These are phyloP conservation scores for Rhodotorula diobovata DNA, from an alignment of 768 basidiomycete genomes.

Conservation along the genomic window DNA sequence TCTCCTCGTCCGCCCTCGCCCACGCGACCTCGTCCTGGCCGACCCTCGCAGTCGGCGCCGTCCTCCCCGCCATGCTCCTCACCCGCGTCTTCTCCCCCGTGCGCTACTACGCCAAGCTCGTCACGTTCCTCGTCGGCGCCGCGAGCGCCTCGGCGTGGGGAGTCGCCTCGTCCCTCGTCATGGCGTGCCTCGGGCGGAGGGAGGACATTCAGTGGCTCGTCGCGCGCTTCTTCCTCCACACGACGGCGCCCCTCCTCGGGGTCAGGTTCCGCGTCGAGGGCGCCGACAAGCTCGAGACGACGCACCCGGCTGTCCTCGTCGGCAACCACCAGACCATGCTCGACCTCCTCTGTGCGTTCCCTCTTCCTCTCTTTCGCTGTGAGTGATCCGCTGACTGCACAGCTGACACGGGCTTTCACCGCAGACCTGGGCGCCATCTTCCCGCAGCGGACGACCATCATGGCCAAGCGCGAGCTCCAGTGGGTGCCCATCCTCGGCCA, in stretches of 20 bases:
- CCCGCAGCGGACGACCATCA: conserved; percentile 75
- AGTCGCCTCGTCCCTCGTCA: conserved; percentile 61
- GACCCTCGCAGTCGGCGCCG: not conserved
- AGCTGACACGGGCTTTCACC: conserved; percentile 8
- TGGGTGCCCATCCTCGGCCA: conserved; percentile 79
- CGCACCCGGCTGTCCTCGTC: conserved; percentile 54
- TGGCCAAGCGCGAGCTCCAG: conserved; percentile 85
- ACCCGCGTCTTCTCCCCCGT: conserved; percentile 15
- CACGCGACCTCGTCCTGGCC: not conserved
- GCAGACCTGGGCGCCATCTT: conserved; percentile 60
- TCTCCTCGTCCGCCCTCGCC: not conserved
- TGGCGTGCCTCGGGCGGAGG: conserved; percentile 61
- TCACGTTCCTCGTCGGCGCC: conserved; percentile 31
- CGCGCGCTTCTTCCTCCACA: conserved; percentile 72
- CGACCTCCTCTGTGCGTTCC: conserved; percentile 66
- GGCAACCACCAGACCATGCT: conserved; percentile 92
- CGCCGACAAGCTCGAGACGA: conserved; percentile 66
- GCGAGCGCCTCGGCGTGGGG: conserved; percentile 61
- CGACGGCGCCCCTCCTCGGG: conserved; percentile 63
- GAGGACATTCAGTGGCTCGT: conserved; percentile 67
- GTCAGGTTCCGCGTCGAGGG: conserved; percentile 76
- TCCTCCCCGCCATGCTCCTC: conserved; percentile 6
- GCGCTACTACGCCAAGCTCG: conserved; percentile 35
- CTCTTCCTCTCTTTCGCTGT: not conserved
- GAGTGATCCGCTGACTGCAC: not conserved